Evolutionary conservation across 768 basidiomycete species (phyloP).

Genomic region (Boletus tomentosulus): DNA sequence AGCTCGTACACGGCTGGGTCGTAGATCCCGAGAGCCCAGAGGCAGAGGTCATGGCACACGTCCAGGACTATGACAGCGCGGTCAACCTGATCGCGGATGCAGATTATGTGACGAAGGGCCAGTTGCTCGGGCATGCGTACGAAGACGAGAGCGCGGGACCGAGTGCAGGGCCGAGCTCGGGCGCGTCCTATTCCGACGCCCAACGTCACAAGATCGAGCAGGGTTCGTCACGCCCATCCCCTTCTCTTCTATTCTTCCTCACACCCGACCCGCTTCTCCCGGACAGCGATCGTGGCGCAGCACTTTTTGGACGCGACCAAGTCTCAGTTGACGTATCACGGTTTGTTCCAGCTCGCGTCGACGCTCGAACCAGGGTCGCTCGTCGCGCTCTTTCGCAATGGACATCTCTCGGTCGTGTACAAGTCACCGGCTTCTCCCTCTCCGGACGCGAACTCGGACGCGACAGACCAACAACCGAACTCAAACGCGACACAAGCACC

Average conservation of each 20-base stretch:
- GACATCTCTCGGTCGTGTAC: conserved; percentile 85
- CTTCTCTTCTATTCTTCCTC: not conserved
- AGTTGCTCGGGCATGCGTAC: conserved; percentile 47
- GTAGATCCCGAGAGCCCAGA: conserved; percentile 48
- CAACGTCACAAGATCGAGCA: conserved; percentile 63
- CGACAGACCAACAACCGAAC: no score
- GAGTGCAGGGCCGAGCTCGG: conserved; percentile 2
- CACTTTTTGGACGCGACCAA: conserved; percentile 65
- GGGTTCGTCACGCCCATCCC: conserved; percentile 43
- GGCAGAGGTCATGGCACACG: conserved; percentile 45
- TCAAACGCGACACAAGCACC: conserved; percentile 16
- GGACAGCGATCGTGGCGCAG: conserved; percentile 60
- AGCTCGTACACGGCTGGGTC: conserved; percentile 84
- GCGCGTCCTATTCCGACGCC: conserved; percentile 39
- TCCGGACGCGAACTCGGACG: not conserved
- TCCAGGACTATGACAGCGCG: conserved; percentile 69
- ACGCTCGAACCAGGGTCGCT: conserved; percentile 48
- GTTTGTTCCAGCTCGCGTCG: conserved; percentile 72
- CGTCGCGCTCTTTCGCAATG: conserved; percentile 88
- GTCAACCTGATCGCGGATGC: conserved; percentile 75
- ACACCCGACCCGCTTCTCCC: not conserved
- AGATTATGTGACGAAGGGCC: conserved; percentile 65
- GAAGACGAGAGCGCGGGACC: conserved; percentile 19
- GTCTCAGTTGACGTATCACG: conserved; percentile 86
- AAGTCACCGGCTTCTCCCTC: conserved; percentile 35